Percentiles rank a stretch among this genome's conserved stretches.
These are phyloP conservation scores for Chamaenerion angustifolium DNA, from an alignment of 345 rosid genomes.

Conservation along the genomic window DNA sequence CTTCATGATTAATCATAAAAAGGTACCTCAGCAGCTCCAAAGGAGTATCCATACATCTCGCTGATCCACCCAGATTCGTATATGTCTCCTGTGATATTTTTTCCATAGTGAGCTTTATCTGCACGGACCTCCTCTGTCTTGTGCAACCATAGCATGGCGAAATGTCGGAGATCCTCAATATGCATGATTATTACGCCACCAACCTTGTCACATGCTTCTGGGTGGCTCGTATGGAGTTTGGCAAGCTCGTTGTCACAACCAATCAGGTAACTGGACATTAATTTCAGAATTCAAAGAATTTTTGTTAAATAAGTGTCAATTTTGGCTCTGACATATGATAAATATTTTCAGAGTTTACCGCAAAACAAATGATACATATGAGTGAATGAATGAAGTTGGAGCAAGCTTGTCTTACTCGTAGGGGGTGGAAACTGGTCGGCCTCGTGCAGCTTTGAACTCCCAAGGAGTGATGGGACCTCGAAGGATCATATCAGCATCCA, in stretches of 20 bases:
- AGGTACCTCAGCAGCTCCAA: slow-evolving; percentile 97
- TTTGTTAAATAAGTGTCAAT: no score
- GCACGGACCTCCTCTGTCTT: slow-evolving; percentile 96
- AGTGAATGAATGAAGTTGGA: neutral
- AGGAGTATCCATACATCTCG: slow-evolving; percentile 98
- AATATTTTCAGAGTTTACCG: no score
- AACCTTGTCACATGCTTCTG: slow-evolving; percentile 90
- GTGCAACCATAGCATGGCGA: slow-evolving; percentile 82
- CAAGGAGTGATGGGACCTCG: slow-evolving; percentile 97
- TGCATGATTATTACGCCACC: slow-evolving; percentile 98
- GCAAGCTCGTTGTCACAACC: slow-evolving; percentile 96
- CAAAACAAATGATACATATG: no score
- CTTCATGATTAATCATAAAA: no score
- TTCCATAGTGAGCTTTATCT: slow-evolving; percentile 83
- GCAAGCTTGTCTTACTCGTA: slow-evolving; percentile 51
- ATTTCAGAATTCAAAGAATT: no score
- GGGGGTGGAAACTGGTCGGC: slow-evolving; percentile 96
- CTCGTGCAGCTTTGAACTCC: slow-evolving; percentile 86
- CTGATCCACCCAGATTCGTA: slow-evolving; percentile 94
- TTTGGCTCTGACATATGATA: no score
- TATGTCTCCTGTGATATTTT: slow-evolving; percentile 83
- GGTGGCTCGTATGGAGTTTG: slow-evolving; percentile 79
- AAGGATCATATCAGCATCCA: slow-evolving; percentile 96
- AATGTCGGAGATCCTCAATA: slow-evolving; percentile 79
- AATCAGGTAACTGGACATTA: slow-evolving; percentile 53